Base-by-base conservation (phyloP, 805 yeast species). In the Metschnikowia similis region DNA sequence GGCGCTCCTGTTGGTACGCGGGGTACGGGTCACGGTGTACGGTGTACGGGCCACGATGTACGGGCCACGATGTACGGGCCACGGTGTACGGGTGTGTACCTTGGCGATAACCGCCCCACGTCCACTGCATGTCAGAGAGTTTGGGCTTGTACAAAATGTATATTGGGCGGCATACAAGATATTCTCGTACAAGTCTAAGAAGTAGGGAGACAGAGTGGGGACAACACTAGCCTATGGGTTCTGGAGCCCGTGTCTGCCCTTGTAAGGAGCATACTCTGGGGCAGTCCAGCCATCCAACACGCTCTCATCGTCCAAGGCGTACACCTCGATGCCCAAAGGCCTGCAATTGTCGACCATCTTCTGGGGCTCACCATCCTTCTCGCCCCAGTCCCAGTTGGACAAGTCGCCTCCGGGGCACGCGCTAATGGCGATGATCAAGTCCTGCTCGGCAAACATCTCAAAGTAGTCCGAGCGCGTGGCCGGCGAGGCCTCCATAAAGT, bases 331-430 rank as follows among this genome's bases (percentile, higher is more conserved):
- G 1, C 79, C 84, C 51, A 83, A 69, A 3, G 86, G 85, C 58
- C 87, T 69, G 58, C 88, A 83, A 58, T 83, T 78, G 48, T 76
- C 81, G 34, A 76, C 71, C 86, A 82, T 82, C 52, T 78, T 82
- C 53, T 78, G 80, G 16, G 63, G 65, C 9, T 68, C 73, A 29
- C 68, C 70, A 27, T 71, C 74, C 17, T 67, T 75, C 62, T 81
- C 85, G 49, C 87, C 87, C 88, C 88, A 83, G 42, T 81, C 86
- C 87, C 87, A 83, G 46, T 73, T 70, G 29, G 84, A 79, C 51
- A 83, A 67, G 63, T 83, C 87, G 29, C 88, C 88, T 45, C 87
- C 88, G 4, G 87, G 87, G 62, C 87, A 83, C 8, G 87, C 83
- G 48, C 82, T 76, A 43, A 83, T 74, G 8, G 87, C 87, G 56